Evolutionary conservation across 352 stramenopile species (phyloP), one percentile per base, ranked within the genome.

Genomic region (Pythium aristosporum): DNA sequence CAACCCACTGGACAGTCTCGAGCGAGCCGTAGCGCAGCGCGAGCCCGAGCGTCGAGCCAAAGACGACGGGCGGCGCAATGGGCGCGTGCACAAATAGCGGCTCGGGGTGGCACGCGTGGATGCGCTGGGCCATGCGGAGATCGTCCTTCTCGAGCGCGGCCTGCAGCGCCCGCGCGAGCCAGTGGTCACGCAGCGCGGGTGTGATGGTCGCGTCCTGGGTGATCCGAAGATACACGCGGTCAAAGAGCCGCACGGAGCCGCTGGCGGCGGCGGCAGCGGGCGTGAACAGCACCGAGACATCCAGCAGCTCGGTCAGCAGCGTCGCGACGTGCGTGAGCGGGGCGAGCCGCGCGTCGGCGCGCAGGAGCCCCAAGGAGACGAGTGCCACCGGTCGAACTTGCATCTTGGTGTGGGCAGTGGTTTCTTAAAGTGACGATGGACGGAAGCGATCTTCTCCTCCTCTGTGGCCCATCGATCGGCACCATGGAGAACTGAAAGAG

Each of bases 171-270:
- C 39, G 41, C 9, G 53, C 53, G n/a, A 51, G 23, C 53, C 53
- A 61, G 10, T 41, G 21, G 16, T 15, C 5, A 5, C 20, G 18
- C 5, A 42, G 28, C 6, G 41, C 53, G 5, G 23, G 9, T 25
- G 49, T 15, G 41, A 51, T 18, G 15, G n/a, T 12, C 8, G 13
- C 13, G 16, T 61, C 41, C 7, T 25, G 23, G n/a, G 23, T 5
- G 23, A 61, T 39, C 4, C 53, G 53, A 10, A 13, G 16, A 11
- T 25, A 21, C 6, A 63, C 57, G 11, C 47, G 57, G 13, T 63
- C 57, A n/a, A 63, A 57, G 23, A 63, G 47, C 44, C 46, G 23
- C 30, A 39, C 20, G 32, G 34, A 56, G n/a, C 46, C 57, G 15
- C 34, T 55, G 1, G 57, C 57, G 20, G 34, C 57, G 1, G 44